Base-by-base conservation (phyloP, 352 stramenopile species). In the Globisporangium orthogonon region DNA sequence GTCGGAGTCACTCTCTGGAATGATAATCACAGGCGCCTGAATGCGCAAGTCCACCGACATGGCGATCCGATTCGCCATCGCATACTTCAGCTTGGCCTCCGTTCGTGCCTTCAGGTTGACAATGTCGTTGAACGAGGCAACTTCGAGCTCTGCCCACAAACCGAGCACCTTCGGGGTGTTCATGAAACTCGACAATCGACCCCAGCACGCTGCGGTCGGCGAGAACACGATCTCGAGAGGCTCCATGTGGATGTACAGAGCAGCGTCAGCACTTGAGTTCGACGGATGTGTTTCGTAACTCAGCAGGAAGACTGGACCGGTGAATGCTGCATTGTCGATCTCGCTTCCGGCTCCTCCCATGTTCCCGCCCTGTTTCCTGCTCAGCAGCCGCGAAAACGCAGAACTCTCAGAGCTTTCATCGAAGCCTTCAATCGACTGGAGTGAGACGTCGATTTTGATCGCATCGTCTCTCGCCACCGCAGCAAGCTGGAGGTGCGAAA, bases 51-150 rank as follows among this genome's bases (percentile, higher is more conserved):
- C 83, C 28, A 95, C 67, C 7, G 76, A 83, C 31, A 94, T 54
- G 33, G 86, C 78, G 45, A 95, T 76, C 37, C 84, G 79, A 56
- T 95, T 91, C 29, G 87, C 83, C 83, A 95, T 90, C 31, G 89
- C 83, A 52, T 94, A 94, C 52, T 91, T 76, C n/a, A 95, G 68
- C 63, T 95, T 95, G 39, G 86, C 86, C 57, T 95, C 83, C 0
- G 86, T 95, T 56, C 86, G 71, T 14, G 84, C 74, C 57, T 92
- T 93, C 2, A 95, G 67, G 59, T 94, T 95, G n/a, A 94, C 84
- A 50, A 95, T 92, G 31, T 94, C 82, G 61, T 95, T 95, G 52
- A 95, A 88, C 50, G 84, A 92, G 2, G 86, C 83, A 17, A 95
- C 84, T 66, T 95, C 84, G 47, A 95, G 68, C 66, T 95, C 86